phyloP scores from a whole-genome alignment of 192 early-diverging fungal genomes.

The Backusella liffmaniae region DNA sequence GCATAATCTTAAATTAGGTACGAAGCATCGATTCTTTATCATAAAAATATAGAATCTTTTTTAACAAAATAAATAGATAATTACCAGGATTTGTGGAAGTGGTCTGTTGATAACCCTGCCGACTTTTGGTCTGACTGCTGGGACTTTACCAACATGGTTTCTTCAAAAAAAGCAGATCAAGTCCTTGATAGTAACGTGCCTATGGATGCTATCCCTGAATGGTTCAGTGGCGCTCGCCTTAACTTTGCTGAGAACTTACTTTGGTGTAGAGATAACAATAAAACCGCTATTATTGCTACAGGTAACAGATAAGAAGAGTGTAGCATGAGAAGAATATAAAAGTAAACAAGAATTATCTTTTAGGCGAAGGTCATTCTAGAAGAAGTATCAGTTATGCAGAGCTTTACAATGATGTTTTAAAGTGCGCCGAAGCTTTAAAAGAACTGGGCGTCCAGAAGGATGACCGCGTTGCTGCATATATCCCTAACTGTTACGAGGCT shows the following conservation, averaged over 20 bases:
- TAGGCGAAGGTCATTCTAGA: slow-evolving; percentile 45
- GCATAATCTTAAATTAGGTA: slow-evolving; percentile 59
- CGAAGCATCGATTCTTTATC: background rate
- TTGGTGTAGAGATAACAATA: slow-evolving; percentile 44
- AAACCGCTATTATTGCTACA: slow-evolving; percentile 55
- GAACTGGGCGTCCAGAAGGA: slow-evolving; percentile 67
- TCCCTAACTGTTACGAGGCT: slow-evolving; percentile 85
- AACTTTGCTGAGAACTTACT: slow-evolving; percentile 95
- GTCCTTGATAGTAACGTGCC: slow-evolving; percentile 69
- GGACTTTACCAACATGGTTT: slow-evolving; percentile 67
- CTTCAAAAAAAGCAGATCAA: slow-evolving; percentile 33
- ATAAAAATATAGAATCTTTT: background rate
- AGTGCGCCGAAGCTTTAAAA: slow-evolving; percentile 73
- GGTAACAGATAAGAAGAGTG: slow-evolving; percentile 24
- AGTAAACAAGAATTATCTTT: background rate
- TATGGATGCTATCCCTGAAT: slow-evolving; percentile 88
- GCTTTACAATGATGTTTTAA: slow-evolving; percentile 67
- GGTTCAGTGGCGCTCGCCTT: slow-evolving; percentile 82
- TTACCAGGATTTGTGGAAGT: slow-evolving; percentile 81
- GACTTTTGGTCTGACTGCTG: slow-evolving; percentile 89
- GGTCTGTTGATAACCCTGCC: slow-evolving; percentile 74
- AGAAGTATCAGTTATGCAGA: slow-evolving; percentile 64
- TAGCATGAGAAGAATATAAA: background rate
- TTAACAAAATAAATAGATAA: slow-evolving; percentile 30
- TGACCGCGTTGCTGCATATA: slow-evolving; percentile 87